Percentiles rank a stretch among this genome's conserved stretches.
Evolutionary conservation across 192 early-diverging fungal genomes (phyloP).

Genomic region (Coemansia javaensis): DNA sequence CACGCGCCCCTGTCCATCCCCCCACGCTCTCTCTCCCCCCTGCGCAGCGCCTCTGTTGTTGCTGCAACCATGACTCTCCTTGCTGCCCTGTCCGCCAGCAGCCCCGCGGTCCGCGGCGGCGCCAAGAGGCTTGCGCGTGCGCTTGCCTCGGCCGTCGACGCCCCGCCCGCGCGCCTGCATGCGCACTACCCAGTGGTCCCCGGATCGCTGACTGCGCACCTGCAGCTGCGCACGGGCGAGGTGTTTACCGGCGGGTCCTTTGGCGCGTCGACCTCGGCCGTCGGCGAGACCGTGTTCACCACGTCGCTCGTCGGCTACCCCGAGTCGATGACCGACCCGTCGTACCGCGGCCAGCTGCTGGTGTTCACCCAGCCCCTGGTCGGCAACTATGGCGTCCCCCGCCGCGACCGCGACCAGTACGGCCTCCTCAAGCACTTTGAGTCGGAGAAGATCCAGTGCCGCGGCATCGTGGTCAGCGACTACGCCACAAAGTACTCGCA

Average conservation of each 20-base stretch:
- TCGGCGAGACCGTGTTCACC: conserved; percentile 95
- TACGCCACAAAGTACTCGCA: conserved; percentile 90
- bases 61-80: conserved; percentile 23
- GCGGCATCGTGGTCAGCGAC: conserved; percentile 84
- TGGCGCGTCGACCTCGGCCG: conserved; percentile 63
- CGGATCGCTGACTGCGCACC: conserved; percentile 53
- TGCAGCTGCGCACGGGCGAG: conserved; percentile 78
- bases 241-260: conserved; percentile 82
- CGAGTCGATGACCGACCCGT: conserved; percentile 96
- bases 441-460: conserved; percentile 76
- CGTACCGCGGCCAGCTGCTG: conserved; percentile 93
- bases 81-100: conserved; percentile 10
- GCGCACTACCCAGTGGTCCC: conserved; percentile 53
- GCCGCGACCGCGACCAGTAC: conserved; percentile 63
- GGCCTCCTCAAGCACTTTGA: conserved; percentile 88
- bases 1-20: background rate
- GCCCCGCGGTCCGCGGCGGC: background rate
- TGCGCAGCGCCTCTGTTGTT: background rate
- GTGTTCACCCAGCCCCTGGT: conserved; percentile 95
- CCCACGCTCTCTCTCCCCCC: conserved; percentile 12
- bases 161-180: conserved; percentile 12
- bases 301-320: conserved; percentile 94
- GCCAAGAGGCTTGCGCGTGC: conserved; percentile 39
- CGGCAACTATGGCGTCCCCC: conserved; percentile 95
- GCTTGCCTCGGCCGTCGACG: conserved; percentile 29